Conservation (phyloP, 2,329 filamentous ascomycete species). For the Cercospora brassicicola region DNA sequence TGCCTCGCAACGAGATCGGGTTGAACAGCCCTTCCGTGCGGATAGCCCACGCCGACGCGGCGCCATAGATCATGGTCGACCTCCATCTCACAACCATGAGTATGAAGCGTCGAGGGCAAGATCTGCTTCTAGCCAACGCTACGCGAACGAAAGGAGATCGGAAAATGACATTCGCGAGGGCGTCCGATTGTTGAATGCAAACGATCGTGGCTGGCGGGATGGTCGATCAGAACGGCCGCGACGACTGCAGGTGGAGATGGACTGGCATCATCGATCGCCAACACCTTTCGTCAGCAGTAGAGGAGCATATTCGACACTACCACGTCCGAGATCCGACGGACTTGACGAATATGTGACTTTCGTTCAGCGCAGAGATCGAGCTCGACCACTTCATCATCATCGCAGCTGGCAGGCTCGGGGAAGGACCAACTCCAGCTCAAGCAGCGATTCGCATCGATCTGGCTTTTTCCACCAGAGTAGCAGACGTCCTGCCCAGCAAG, state of each 20-base stretch:
- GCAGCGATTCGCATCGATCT: background rate
- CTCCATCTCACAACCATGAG: background rate
- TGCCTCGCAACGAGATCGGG: background rate
- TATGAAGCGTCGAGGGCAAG: background rate
- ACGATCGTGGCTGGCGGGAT: constrained; percentile 1
- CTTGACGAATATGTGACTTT: background rate
- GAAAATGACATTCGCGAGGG: background rate
- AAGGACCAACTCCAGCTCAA: background rate
- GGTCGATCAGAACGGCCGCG: background rate
- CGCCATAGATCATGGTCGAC: constrained; percentile 9
- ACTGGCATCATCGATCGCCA: background rate
- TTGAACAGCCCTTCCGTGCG: no score
- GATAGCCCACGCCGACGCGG: background rate
- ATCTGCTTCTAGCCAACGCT: background rate
- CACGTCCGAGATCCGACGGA: background rate
- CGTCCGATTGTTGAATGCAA: background rate
- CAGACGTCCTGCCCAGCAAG: background rate
- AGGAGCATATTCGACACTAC: background rate
- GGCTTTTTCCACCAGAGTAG: background rate
- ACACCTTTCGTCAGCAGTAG: background rate
- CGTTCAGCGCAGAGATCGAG: background rate
- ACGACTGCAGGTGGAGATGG: background rate
- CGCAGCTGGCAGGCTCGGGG: background rate
- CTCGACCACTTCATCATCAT: background rate
- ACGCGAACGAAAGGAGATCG: background rate